These are phyloP conservation scores for Globisporangium parvum DNA, from an alignment of 352 stramenopile genomes.

Conservation along the genomic window DNA sequence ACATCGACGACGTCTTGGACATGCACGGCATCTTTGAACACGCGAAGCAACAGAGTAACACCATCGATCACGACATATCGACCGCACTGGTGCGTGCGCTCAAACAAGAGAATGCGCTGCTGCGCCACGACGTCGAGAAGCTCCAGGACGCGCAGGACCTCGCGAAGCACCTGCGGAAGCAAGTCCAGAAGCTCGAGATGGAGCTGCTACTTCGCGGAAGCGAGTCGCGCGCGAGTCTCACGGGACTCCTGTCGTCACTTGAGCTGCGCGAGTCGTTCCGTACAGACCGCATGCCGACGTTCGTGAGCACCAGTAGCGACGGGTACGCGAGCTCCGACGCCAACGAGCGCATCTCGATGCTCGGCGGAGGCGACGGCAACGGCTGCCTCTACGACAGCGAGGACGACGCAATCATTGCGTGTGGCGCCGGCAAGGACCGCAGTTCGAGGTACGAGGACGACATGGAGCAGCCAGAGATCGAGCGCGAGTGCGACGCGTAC, in stretches of 20 bases:
- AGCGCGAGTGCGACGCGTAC: slow-evolving; percentile 19
- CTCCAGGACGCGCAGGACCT: slow-evolving; percentile 29
- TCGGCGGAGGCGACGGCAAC: neutral
- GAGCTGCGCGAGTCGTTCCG: slow-evolving; percentile 12
- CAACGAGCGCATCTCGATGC: neutral
- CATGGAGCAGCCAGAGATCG: slow-evolving; percentile 20
- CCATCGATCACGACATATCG: neutral
- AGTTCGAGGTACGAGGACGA: neutral
- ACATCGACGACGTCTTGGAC: neutral
- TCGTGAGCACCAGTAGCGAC: neutral
- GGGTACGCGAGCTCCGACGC: neutral
- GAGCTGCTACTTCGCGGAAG: slow-evolving; percentile 11
- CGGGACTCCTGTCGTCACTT: slow-evolving; percentile 16
- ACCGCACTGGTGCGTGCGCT: slow-evolving; percentile 19
- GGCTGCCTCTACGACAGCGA: neutral
- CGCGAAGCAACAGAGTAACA: slow-evolving; percentile 11
- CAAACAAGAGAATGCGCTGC: slow-evolving; percentile 35
- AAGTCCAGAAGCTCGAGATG: slow-evolving; percentile 27
- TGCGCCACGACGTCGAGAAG: slow-evolving; percentile 30
- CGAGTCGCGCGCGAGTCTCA: slow-evolving; percentile 11
- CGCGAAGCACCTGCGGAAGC: slow-evolving; percentile 22
- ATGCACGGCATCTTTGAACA: neutral
- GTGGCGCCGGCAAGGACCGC: neutral
- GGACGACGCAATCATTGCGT: neutral
- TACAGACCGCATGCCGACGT: neutral